These are phyloP conservation scores for Evernia prunastri DNA, from an alignment of 495 filamentous ascomycete species.

Conservation along the genomic window DNA sequence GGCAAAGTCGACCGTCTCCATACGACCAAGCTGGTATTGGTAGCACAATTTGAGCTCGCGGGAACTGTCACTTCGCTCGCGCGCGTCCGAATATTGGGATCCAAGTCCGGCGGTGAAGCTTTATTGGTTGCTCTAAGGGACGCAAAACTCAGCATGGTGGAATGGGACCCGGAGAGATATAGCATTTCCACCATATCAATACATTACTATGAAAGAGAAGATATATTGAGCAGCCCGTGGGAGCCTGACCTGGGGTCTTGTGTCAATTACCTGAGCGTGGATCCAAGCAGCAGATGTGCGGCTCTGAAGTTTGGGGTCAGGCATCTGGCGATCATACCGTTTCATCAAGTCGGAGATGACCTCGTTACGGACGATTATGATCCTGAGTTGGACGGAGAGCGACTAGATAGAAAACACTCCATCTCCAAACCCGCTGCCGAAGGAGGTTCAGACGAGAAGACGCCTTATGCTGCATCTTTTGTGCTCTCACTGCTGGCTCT, in stretches of 20 bases:
- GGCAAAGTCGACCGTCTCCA: constrained; percentile 49
- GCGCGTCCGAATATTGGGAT: constrained; percentile 59
- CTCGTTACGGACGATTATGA: constrained; percentile 88
- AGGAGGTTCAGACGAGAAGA: constrained; percentile 51
- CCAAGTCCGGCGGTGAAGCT: constrained; percentile 76
- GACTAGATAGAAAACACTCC: constrained; percentile 23
- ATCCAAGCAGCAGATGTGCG: constrained; percentile 88
- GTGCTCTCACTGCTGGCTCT: constrained; percentile 78
- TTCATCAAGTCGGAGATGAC: constrained; percentile 77
- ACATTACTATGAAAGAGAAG: constrained; percentile 96
- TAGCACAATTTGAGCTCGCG: constrained; percentile 73
- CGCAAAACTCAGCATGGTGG: constrained; percentile 85
- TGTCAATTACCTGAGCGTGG: constrained; percentile 74
- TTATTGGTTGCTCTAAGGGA: constrained; percentile 78
- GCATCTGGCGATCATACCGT: constrained; percentile 89
- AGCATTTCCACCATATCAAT: constrained; percentile 82
- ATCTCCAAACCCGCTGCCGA: constrained; percentile 42
- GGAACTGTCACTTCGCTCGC: constrained; percentile 79
- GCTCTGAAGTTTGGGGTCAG: constrained; percentile 83
- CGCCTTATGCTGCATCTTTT: constrained; percentile 85
- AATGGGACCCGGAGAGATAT: constrained; percentile 82
- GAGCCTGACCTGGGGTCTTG: constrained; percentile 59
- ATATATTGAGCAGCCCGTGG: constrained; percentile 70
- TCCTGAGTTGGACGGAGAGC: constrained; percentile 59
- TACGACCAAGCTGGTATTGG: constrained; percentile 72